These are phyloP conservation scores for Erodium maritimum DNA, from an alignment of 345 rosid species.

Conservation along the genomic window DNA sequence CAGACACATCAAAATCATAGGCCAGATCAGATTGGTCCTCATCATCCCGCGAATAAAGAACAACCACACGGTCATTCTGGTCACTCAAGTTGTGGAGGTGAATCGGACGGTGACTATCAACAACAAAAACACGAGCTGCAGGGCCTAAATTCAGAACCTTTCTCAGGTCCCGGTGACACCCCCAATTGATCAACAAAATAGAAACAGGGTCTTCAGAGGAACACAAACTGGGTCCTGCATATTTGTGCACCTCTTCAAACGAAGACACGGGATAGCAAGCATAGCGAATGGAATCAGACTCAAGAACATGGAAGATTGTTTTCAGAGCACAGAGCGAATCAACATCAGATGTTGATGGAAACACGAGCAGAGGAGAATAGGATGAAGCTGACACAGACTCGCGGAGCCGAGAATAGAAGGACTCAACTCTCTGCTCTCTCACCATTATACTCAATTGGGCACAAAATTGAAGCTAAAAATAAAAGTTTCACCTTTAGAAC, in stretches of 20 bases:
- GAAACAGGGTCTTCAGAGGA: constrained; percentile 45
- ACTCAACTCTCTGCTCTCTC: constrained; percentile 57
- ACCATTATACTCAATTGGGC: constrained; percentile 40
- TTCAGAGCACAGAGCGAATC: constrained; percentile 87
- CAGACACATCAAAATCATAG: constrained; percentile 65
- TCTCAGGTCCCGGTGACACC: constrained; percentile 74
- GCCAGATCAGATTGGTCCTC: constrained; percentile 77
- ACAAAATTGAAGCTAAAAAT: background rate
- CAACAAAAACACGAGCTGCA: constrained; percentile 53
- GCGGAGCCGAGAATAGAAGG: constrained; percentile 60
- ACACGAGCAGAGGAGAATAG: constrained; percentile 60
- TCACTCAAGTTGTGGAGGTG: constrained; percentile 80
- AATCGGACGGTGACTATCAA: constrained; percentile 90
- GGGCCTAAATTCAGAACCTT: constrained; percentile 44
- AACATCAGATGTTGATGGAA: constrained; percentile 88
- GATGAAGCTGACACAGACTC: constrained; percentile 53
- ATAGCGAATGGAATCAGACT: constrained; percentile 82
- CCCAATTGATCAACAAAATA: constrained; percentile 75
- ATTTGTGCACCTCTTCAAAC: constrained; percentile 62
- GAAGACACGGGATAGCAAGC: constrained; percentile 94
- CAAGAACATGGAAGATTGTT: constrained; percentile 65
- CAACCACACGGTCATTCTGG: constrained; percentile 60
- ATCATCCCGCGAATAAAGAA: constrained; percentile 72
- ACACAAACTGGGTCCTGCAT: constrained; percentile 44
- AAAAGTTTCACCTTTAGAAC: background rate